phyloP scores from a whole-genome alignment of 2,329 filamentous ascomycete genomes.

The Pseudopyrenochaeta lycopersici region DNA sequence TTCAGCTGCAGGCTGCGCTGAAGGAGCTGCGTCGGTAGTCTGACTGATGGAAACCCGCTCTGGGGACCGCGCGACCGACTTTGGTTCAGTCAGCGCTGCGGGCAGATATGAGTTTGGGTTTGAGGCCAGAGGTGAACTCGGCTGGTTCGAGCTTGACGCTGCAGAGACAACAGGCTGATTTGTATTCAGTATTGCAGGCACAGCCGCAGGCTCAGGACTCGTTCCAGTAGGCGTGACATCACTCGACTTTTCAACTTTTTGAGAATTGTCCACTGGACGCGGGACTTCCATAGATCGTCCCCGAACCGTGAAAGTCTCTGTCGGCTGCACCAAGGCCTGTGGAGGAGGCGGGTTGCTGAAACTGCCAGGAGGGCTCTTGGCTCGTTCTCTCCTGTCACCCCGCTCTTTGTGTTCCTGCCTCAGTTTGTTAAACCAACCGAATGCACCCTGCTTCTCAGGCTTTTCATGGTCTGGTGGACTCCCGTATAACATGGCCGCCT shows the following conservation, averaged over 20 bases:
- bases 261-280: slow-evolving; percentile 15
- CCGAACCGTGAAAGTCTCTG: slow-evolving; percentile 21
- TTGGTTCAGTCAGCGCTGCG: slow-evolving; percentile 18
- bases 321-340: slow-evolving; percentile 29
- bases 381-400: slow-evolving; percentile 62
- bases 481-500: slow-evolving; percentile 43
- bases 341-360: slow-evolving; percentile 29
- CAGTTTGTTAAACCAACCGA: slow-evolving; percentile 73
- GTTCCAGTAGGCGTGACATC: slow-evolving; percentile 30
- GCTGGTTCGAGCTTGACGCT: background rate
- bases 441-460: slow-evolving; percentile 65
- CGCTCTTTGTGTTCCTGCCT: slow-evolving; percentile 66
- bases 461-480: slow-evolving; percentile 48
- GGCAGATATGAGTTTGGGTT: slow-evolving; percentile 11
- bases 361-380: slow-evolving; percentile 60
- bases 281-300: slow-evolving; percentile 42
- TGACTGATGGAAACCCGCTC: slow-evolving; percentile 9
- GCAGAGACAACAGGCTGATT: slow-evolving; percentile 4
- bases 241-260: slow-evolving; percentile 23
- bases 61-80: slow-evolving; percentile 17
- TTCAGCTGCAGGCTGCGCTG: background rate
- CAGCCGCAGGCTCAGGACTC: slow-evolving; percentile 5
- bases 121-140: background rate
- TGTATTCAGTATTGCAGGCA: slow-evolving; percentile 1
- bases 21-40: background rate